phyloP scores from a whole-genome alignment of 2,329 filamentous ascomycete species.

The Paraphaeosphaeria sporulosa region DNA sequence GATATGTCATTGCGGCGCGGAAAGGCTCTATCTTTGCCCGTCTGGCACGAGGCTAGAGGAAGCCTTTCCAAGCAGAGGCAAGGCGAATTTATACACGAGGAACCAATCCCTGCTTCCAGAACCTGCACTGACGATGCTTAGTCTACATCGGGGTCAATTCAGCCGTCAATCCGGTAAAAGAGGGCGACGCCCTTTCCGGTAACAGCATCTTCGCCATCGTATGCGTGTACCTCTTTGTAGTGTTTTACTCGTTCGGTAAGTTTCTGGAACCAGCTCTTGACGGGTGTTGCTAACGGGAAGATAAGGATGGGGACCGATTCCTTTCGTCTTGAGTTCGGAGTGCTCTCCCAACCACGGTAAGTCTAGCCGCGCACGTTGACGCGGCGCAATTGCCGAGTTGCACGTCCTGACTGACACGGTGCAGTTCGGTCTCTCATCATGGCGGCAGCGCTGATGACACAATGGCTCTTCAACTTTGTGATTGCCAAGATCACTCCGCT shows the following conservation, averaged over 20 bases:
- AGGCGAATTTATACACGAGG: background rate
- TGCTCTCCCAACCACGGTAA: conserved; percentile 48
- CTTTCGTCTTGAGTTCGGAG: conserved; percentile 54
- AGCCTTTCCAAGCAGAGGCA: background rate
- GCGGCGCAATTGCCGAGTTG: background rate
- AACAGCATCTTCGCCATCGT: conserved; percentile 57
- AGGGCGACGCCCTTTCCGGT: conserved; percentile 41
- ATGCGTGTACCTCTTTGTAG: conserved; percentile 60
- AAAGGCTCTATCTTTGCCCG: background rate
- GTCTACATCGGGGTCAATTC: conserved; percentile 42
- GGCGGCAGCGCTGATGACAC: conserved; percentile 55
- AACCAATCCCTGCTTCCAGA: background rate
- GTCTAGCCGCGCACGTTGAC: conserved; percentile 10
- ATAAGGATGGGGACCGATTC: conserved; percentile 54
- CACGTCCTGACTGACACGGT: conserved; percentile 13
- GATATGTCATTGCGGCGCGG: background rate
- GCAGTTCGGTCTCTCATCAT: conserved; percentile 52
- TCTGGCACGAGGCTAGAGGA: background rate
- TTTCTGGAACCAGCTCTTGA: background rate
- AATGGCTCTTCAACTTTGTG: conserved; percentile 54
- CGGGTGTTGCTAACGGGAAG: conserved; percentile 18
- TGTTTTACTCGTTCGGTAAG: conserved; percentile 55
- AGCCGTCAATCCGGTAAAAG: conserved; percentile 43
- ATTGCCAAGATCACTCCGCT: conserved; percentile 50
- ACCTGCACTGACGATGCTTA: background rate